Percentiles rank a stretch among this genome's conserved stretches.
These are phyloP conservation scores for Microcos paniculata DNA, from an alignment of 345 rosid genomes.

Conservation along the genomic window DNA sequence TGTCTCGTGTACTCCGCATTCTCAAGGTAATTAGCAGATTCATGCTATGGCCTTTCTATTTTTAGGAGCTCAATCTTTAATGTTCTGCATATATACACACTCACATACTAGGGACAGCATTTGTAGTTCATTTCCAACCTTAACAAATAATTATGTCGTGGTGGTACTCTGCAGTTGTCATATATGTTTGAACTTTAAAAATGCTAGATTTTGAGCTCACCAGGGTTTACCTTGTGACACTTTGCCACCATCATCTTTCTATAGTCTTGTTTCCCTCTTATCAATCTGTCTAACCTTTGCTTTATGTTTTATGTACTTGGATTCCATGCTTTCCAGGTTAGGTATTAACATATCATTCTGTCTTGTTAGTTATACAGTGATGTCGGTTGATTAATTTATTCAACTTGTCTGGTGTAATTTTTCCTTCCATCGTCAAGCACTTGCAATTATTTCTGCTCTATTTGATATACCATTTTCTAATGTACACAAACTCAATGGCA, in stretches of 20 bases:
- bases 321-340: neutral
- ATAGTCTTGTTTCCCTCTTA: no score
- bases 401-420: neutral
- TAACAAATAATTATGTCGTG: neutral
- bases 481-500: neutral
- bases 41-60: neutral
- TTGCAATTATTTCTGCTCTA: neutral
- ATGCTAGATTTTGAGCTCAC: neutral
- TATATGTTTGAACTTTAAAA: neutral
- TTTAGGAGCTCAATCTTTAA: slow-evolving; percentile 9
- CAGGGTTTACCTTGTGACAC: no score
- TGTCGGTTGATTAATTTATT: neutral
- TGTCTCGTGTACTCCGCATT: slow-evolving; percentile 75
- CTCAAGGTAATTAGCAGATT: slow-evolving; percentile 64
- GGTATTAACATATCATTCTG: neutral
- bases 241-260: no score
- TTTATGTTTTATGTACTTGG: neutral
- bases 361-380: neutral
- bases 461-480: neutral
- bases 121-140: no score
- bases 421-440: neutral
- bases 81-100: neutral
- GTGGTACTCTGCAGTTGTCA: neutral
- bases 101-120: neutral
- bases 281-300: neutral